These are phyloP conservation scores for Lumnitzera littorea DNA, from an alignment of 345 rosid genomes.

Conservation along the genomic window DNA sequence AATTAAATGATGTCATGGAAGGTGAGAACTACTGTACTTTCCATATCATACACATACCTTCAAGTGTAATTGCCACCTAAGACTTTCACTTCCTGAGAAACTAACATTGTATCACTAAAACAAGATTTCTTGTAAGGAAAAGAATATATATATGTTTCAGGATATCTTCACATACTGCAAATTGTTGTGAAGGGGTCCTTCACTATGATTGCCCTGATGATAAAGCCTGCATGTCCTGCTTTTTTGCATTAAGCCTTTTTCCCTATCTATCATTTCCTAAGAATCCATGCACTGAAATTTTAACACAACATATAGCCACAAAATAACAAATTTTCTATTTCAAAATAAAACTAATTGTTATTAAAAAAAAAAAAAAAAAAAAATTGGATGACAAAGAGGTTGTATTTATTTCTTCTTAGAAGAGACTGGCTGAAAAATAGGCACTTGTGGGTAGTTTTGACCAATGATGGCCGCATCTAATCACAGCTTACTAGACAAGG, in stretches of 20 bases:
- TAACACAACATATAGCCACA: no score
- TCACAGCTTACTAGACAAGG: conserved; percentile 66
- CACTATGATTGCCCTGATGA: conserved; percentile 8
- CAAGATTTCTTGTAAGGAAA: no score
- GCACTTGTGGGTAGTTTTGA: conserved; percentile 45
- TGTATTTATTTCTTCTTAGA: conserved; percentile 3
- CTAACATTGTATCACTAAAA: no score
- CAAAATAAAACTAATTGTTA: conserved; percentile 7
- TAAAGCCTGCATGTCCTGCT: conserved; percentile 1
- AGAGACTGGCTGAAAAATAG: conserved; percentile 3
- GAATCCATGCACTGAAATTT: conserved; percentile 19
- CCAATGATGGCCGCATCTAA: conserved; percentile 42
- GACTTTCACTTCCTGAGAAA: no score
- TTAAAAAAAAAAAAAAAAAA: neutral
- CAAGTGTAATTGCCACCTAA: no score
- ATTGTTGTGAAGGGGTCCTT: conserved; percentile 2
- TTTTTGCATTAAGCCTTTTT: conserved; percentile 9
- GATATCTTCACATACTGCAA: neutral
- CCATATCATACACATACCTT: no score
- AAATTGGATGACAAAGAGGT: conserved; percentile 5
- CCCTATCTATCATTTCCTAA: conserved; percentile 9
- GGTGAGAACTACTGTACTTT: no score
- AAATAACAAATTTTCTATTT: neutral
- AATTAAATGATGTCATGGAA: no score
- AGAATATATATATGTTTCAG: neutral